Percentiles rank a stretch among this genome's conserved stretches.
Conservation (phyloP, 345 rosid species). For the Heritiera littoralis region DNA sequence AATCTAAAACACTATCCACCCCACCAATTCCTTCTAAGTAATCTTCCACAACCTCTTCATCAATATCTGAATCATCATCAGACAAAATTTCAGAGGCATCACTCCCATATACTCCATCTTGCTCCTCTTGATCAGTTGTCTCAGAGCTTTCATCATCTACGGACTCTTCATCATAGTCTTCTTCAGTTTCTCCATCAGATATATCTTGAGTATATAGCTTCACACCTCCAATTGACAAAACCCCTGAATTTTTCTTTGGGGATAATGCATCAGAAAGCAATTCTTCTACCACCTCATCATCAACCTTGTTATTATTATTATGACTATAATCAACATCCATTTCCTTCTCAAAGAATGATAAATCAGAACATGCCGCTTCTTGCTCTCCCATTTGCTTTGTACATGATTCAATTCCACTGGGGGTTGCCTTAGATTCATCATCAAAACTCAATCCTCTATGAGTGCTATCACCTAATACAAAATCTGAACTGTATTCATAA, state of each 20-base stretch:
- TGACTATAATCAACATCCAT: slow-evolving; percentile 29
- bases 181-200: slow-evolving; percentile 62
- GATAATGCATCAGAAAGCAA: slow-evolving; percentile 32
- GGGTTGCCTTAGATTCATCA: slow-evolving; percentile 52
- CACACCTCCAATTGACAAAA: slow-evolving; percentile 76
- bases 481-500: slow-evolving; percentile 62
- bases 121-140: slow-evolving; percentile 44
- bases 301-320: slow-evolving; percentile 25
- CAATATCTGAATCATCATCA: slow-evolving; percentile 61
- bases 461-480: slow-evolving; percentile 58
- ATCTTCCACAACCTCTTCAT: slow-evolving; percentile 81
- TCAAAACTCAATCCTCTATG: slow-evolving; percentile 68
- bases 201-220: slow-evolving; percentile 76
- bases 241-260: slow-evolving; percentile 59
- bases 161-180: slow-evolving; percentile 36
- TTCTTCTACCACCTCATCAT: slow-evolving; percentile 30
- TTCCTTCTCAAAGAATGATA: slow-evolving; percentile 37
- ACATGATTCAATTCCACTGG: slow-evolving; percentile 45
- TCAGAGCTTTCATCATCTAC: slow-evolving; percentile 34
- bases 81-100: slow-evolving; percentile 43
- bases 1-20: slow-evolving; percentile 48
- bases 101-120: slow-evolving; percentile 45
- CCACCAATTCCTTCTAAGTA: slow-evolving; percentile 94
- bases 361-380: slow-evolving; percentile 34
- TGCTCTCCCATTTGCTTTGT: slow-evolving; percentile 44